A percentile compares a stretch with the other conserved stretches of the same genome.
Evolutionary conservation across 2,329 filamentous ascomycete genomes (phyloP).

Genomic region (Beauveria sp.): DNA sequence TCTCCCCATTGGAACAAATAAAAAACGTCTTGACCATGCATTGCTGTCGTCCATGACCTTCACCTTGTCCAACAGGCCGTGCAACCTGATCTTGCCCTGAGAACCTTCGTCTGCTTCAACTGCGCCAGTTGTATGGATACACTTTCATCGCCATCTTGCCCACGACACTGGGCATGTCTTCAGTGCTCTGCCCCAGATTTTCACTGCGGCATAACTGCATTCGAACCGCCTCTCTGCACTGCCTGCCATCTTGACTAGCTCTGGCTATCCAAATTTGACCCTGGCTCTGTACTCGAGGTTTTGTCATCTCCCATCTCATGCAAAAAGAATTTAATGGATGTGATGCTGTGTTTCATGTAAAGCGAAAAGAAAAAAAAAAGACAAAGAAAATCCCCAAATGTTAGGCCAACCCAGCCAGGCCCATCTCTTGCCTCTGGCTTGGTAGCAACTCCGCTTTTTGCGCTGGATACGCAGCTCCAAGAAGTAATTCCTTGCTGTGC

Average conservation of each 20-base stretch:
- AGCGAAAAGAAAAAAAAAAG: slow-evolving; percentile 2
- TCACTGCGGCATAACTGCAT: neutral
- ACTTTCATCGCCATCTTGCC: neutral
- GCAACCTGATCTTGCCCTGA: neutral
- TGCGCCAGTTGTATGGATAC: neutral
- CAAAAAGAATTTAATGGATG: slow-evolving; percentile 5
- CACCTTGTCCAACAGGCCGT: slow-evolving; percentile 6
- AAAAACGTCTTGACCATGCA: neutral
- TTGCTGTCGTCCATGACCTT: neutral
- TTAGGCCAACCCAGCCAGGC: neutral
- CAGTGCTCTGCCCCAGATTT: neutral
- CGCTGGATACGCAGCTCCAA: slow-evolving; percentile 5
- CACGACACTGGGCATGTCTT: neutral
- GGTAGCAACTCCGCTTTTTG: neutral
- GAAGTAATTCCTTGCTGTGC: neutral
- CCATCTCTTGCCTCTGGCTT: neutral
- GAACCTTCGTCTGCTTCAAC: neutral
- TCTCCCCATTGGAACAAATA: neutral
- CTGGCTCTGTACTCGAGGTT: neutral
- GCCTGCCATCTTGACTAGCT: slow-evolving; percentile 4
- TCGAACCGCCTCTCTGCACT: neutral
- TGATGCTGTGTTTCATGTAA: slow-evolving; percentile 8
- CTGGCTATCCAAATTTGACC: slow-evolving; percentile 6
- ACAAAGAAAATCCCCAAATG: neutral
- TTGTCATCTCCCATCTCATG: slow-evolving; percentile 3